Conservation (phyloP, 73 alveolate genomes). For the Stentor coeruleus region DNA sequence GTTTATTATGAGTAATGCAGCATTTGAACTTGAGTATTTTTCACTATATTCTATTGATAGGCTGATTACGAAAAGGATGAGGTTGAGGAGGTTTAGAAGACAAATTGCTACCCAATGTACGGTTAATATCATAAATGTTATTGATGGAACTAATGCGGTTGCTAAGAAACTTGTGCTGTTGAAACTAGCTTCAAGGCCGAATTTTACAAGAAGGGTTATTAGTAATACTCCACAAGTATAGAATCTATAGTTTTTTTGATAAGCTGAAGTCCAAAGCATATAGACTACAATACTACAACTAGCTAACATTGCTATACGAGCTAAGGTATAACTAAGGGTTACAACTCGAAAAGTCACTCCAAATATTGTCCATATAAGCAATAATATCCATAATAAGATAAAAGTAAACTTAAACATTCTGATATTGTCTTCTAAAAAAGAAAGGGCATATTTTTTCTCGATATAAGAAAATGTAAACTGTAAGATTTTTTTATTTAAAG, state of each 20-base stretch:
- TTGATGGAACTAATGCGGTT: background rate
- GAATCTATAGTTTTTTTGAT: background rate
- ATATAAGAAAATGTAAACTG: background rate
- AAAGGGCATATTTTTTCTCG: background rate
- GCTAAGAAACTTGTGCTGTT: background rate
- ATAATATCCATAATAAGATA: background rate
- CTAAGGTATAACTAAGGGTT: background rate
- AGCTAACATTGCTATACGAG: background rate
- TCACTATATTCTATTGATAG: background rate
- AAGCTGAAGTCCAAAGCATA: background rate
- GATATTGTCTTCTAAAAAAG: background rate
- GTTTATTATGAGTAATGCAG: background rate
- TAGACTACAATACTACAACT: background rate
- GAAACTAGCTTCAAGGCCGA: background rate
- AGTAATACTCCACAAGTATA: background rate
- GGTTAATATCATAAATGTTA: background rate
- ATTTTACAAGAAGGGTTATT: background rate
- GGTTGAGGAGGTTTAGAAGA: slow-evolving; percentile 10
- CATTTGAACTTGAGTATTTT: background rate
- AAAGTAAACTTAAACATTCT: background rate
- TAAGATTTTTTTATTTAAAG: background rate
- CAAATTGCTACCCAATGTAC: slow-evolving; percentile 13
- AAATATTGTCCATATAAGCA: slow-evolving; percentile 14
- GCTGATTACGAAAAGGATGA: background rate
- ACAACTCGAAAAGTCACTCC: background rate